Evolutionary conservation across 2,329 filamentous ascomycete genomes (phyloP).

Genomic region (Fusarium camptoceras): DNA sequence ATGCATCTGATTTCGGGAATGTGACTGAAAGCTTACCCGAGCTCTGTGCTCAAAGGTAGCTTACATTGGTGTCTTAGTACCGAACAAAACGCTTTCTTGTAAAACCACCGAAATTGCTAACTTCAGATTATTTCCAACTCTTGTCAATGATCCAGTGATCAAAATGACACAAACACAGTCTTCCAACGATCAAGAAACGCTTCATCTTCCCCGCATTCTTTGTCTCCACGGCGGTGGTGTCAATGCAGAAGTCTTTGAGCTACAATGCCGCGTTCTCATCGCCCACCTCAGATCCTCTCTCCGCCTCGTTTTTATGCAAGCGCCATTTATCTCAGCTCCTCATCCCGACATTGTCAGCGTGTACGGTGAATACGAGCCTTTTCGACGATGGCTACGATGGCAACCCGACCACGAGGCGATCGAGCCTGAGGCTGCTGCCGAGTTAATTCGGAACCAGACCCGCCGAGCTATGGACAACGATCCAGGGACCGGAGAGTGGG

Average conservation of each 20-base stretch:
- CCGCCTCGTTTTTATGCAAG: conserved; percentile 79
- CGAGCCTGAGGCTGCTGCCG: conserved; percentile 58
- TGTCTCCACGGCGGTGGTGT: conserved; percentile 85
- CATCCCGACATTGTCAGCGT: conserved; percentile 73
- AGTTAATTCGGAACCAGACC: conserved; percentile 56
- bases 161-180: conserved; percentile 39
- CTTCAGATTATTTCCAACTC: not conserved
- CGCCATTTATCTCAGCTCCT: conserved; percentile 71
- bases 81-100: conserved; percentile 6
- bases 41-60: conserved; percentile 7
- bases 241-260: conserved; percentile 75
- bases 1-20: conserved; percentile 10
- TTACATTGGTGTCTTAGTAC: conserved; percentile 2
- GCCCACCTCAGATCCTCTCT: conserved; percentile 66
- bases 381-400: conserved; percentile 72
- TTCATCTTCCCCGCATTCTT: conserved; percentile 72
- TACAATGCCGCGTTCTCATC: conserved; percentile 71
- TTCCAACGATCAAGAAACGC: conserved; percentile 15
- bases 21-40: conserved; percentile 27
- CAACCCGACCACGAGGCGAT: conserved; percentile 65
- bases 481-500: conserved; percentile 67
- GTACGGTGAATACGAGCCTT: conserved; percentile 75
- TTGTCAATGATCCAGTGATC: not conserved
- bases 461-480: conserved; percentile 64
- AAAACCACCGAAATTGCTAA: not conserved